phyloP scores from a whole-genome alignment of 352 stramenopile species.

The Phytopythium kandeliae region DNA sequence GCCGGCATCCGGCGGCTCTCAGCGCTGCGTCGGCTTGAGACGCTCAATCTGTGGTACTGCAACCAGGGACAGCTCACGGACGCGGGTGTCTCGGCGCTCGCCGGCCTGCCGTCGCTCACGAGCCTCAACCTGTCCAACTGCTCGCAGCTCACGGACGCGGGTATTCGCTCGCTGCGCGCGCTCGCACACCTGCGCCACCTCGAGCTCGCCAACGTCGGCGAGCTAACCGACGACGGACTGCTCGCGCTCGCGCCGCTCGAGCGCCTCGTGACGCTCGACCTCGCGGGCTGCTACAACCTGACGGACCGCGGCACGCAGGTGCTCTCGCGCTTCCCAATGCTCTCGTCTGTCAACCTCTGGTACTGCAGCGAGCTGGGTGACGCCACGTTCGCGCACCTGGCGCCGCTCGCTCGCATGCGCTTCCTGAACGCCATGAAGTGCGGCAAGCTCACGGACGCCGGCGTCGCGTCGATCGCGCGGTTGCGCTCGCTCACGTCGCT shows the following conservation, averaged over 20 bases:
- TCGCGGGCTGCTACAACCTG: conserved; percentile 79
- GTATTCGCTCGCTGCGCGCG: conserved; percentile 35
- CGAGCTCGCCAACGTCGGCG: conserved; percentile 72
- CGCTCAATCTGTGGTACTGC: conserved; percentile 80
- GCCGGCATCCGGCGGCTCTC: conserved; percentile 37
- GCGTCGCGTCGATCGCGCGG: conserved; percentile 38
- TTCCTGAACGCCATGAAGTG: conserved; percentile 85
- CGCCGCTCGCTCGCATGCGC: conserved; percentile 43
- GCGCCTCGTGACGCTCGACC: conserved; percentile 55
- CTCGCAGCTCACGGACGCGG: conserved; percentile 62
- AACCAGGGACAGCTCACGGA: conserved; percentile 74
- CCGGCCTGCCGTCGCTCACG: conserved; percentile 44
- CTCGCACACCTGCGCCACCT: conserved; percentile 63
- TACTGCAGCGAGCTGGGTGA: conserved; percentile 80
- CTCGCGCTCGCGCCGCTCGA: conserved; percentile 39
- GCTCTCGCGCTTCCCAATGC: conserved; percentile 38
- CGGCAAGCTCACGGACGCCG: conserved; percentile 56
- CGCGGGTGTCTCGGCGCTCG: conserved; percentile 39
- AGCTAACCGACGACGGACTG: conserved; percentile 61
- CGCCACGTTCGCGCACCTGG: conserved; percentile 49
- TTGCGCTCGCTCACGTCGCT: conserved; percentile 54
- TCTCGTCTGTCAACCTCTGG: conserved; percentile 73
- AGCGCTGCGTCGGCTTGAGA: conserved; percentile 30
- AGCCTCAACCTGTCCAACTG: conserved; percentile 77
- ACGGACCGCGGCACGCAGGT: conserved; percentile 62